A percentile compares a stretch with the other conserved stretches of the same genome.
phyloP scores from a whole-genome alignment of 441 rosid species.

The Sinapis alba region DNA sequence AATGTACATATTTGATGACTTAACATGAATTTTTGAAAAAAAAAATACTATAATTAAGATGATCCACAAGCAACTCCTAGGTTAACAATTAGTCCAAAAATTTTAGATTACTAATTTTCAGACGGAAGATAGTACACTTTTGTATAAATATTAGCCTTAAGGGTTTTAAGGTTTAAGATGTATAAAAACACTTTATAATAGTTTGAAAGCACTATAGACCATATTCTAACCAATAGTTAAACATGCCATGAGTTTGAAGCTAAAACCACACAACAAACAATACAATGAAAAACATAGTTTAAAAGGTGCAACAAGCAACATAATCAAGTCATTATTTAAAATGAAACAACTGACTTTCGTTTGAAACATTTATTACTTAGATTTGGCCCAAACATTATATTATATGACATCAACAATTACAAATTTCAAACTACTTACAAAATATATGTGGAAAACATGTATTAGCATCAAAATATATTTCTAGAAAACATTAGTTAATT shows the following conservation, averaged over 20 bases:
- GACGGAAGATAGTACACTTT: not conserved
- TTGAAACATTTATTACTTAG: too few relatives aligned
- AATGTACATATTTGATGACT: too few relatives aligned
- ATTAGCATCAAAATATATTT: too few relatives aligned
- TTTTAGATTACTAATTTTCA: not conserved
- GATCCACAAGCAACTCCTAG: constrained; percentile 27
- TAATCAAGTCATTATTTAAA: not conserved
- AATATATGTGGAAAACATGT: too few relatives aligned
- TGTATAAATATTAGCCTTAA: not conserved
- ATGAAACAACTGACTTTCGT: too few relatives aligned
- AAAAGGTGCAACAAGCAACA: not conserved
- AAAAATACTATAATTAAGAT: constrained; percentile 6
- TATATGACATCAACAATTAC: too few relatives aligned
- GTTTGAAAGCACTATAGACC: not conserved
- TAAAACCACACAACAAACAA: not conserved
- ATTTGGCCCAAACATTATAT: too few relatives aligned
- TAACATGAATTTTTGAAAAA: too few relatives aligned
- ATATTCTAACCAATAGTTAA: not conserved
- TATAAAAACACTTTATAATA: too few relatives aligned
- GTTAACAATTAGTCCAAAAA: constrained; percentile 4
- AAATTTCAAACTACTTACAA: too few relatives aligned
- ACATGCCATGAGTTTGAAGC: too few relatives aligned
- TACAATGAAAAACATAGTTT: not conserved
- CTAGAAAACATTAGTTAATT: too few relatives aligned
- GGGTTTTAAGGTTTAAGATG: not conserved